Evolutionary conservation across 306 rosid genomes (phyloP), one percentile per base, ranked within the genome.

Genomic region (Vigna trinervia): DNA sequence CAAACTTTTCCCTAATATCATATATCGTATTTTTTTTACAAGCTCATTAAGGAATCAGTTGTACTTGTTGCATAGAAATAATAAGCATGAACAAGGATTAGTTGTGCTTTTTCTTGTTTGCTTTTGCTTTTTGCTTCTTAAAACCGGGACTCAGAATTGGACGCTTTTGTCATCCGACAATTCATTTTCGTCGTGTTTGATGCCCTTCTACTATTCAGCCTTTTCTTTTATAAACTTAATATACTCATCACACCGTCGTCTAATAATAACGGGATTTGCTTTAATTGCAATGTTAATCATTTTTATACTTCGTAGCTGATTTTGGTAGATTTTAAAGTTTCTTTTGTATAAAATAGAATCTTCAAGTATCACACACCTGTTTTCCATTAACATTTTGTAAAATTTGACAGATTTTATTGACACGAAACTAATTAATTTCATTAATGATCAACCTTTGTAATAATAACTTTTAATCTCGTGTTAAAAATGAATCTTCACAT

Each of bases 31-130:
- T n/a, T 30, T 30, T 51, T 39, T 15, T 1, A n/a, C 23, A 30
- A 30, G 39, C 34, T 67, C 54, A 52, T 23, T 22, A 22, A 62
- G 57, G 60, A 75, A 12, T 45, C 30, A 46, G 28, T 1, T 46
- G 60, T 23, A 66, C 71, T 54, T 67, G 68, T 54, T 67, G 68
- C 57, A 56, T 67, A 12, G 47, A 56, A 68, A 43, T 78, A 70
- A 61, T 48, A 61, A 36, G 15, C 50, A 32, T 14, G n/a, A 59
- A 20, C 22, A 46, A 48, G 10, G 53, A 69, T 13, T 48, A 10
- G 9, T 34, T 39, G 5, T 28, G 54, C 67, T 61, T 70, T 68
- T 59, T 39, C 43, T 54, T 76, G 28, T 65, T 52, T 41, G 56
- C 26, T 61, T 70, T 57, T 59, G 51, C 43, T 54, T 76, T 65